phyloP scores from a whole-genome alignment of 1,284 basidiomycete species.

The Boletus semigastroideus region DNA sequence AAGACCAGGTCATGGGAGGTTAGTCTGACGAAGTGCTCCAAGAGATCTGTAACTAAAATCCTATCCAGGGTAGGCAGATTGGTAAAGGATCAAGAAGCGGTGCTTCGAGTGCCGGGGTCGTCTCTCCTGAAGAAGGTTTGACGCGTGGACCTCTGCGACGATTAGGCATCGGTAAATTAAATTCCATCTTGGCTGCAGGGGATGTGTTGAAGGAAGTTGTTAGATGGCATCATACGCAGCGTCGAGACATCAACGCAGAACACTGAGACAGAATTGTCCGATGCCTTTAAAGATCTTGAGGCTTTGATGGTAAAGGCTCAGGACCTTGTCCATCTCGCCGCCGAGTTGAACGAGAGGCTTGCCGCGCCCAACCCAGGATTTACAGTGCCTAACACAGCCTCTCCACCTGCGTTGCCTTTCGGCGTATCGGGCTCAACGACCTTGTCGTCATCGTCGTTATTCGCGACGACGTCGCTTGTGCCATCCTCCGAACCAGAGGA shows the following conservation, averaged over 20 bases:
- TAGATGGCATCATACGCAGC: constrained; percentile 78
- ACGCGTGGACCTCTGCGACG: constrained; percentile 20
- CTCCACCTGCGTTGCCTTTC: constrained; percentile 12
- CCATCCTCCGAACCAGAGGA: constrained; percentile 65
- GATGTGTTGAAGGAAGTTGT: constrained; percentile 4
- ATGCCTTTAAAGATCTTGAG: constrained; percentile 87
- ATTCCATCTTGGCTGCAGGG: not conserved
- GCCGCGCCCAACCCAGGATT: constrained; percentile 47
- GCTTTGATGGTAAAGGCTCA: constrained; percentile 90
- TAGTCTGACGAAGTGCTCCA: constrained; percentile 20
- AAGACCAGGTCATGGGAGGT: constrained; percentile 84
- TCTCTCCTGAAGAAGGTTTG: constrained; percentile 17
- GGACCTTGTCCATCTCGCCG: constrained; percentile 90
- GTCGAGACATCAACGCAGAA: constrained; percentile 70
- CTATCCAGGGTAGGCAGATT: constrained; percentile 27
- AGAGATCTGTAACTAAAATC: constrained; percentile 8
- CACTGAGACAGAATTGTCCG: constrained; percentile 68
- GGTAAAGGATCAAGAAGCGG: constrained; percentile 25
- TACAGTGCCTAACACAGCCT: not conserved
- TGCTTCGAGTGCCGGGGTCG: constrained; percentile 19
- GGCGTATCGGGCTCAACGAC: constrained; percentile 16
- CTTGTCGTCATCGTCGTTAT: constrained; percentile 22
- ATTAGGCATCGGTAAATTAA: constrained; percentile 28
- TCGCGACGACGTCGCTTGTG: constrained; percentile 29
- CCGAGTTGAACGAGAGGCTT: constrained; percentile 83